Evolutionary conservation across 306 rosid species (phyloP).

Genomic region (Gastrolobium bilobum): DNA sequence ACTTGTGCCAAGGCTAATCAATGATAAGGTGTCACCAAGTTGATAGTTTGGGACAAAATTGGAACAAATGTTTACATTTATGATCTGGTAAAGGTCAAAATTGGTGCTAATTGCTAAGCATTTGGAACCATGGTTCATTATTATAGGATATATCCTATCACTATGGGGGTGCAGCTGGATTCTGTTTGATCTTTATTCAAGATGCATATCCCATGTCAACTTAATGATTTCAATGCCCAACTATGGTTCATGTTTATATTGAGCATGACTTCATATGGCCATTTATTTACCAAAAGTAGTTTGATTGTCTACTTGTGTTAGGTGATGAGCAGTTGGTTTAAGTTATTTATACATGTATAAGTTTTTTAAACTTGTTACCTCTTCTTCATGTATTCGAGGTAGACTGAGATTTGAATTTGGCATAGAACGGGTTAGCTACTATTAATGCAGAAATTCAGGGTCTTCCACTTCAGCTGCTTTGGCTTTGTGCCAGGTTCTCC

Average conservation of each 20-base stretch:
- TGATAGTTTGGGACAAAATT: neutral
- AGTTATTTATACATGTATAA: neutral
- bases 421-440: neutral
- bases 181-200: slow-evolving; percentile 15
- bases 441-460: neutral
- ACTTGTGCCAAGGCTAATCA: neutral
- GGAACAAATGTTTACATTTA: neutral
- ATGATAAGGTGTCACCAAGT: neutral
- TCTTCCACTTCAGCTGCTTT: neutral
- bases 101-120: neutral
- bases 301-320: neutral
- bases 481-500: too few species aligned
- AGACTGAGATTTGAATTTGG: neutral
- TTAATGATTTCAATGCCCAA: neutral
- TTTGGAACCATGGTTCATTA: neutral
- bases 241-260: neutral
- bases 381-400: neutral
- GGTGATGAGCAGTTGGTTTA: neutral
- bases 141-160: neutral
- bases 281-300: neutral
- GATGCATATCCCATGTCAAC: neutral
- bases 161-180: neutral
- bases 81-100: neutral
- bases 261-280: neutral
- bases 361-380: neutral